Evolutionary conservation across 2,329 filamentous ascomycete genomes (phyloP), one percentile per base, ranked within the genome.

Genomic region (Fusarium fujikuroi): DNA sequence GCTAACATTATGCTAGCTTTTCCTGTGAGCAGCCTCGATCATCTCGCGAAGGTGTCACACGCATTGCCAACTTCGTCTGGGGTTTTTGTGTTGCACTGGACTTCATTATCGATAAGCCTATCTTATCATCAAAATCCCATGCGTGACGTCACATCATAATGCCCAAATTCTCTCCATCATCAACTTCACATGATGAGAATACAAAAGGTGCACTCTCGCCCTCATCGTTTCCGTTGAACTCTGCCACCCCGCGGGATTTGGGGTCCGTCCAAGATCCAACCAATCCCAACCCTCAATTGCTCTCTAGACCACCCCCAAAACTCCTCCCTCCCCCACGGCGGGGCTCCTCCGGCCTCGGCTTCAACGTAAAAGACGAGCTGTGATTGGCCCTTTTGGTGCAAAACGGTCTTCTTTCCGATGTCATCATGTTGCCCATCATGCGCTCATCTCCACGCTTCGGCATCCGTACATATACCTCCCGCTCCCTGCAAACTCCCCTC

Each of bases 341-440:
- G 70, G 72, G 71, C 44, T 58, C 44, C 47, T 68, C 70, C 66
- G 66, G 61, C 57, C 43, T 71, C 66, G 70, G 70, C 52, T 19
- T 58, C 12, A 23, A 9, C 18, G 5, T 23, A 43, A 50, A 49
- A 46, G 0, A 15, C 7, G 5, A 4, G 1, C 7, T 6, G 6
- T 66, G 44, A 53, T 71, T 69, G 59, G 66, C 2, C 16, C n/a
- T 23, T 25, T 36, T 25, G 6, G 12, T 36, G 2, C 30, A 36
- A 15, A 52, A 30, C 75, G 75, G 75, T 39, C 53, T 77, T 77
- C 75, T 77, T 65, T 68, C 75, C 75, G 75, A 67, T 43, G 36
- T 28, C 65, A 66, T 60, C 32, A 70, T 65, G 39, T 32, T 58
- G 58, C 36, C 53, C 49, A 42, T 64, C 60, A 66, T 69, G 63